These are phyloP conservation scores for Pseudevernia furfuracea DNA, from an alignment of 495 filamentous ascomycete species.

Conservation along the genomic window DNA sequence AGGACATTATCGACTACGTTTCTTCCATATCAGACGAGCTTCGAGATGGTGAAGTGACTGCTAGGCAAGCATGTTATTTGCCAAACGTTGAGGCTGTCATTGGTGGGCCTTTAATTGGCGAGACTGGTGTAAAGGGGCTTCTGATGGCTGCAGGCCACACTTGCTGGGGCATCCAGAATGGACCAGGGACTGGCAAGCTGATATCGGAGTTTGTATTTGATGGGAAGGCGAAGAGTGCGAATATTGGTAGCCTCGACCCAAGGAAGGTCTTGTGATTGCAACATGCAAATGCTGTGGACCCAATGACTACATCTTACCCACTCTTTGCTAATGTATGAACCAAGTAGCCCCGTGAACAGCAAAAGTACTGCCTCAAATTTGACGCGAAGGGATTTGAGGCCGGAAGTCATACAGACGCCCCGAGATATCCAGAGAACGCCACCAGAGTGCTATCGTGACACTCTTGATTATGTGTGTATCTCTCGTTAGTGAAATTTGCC, in stretches of 20 bases:
- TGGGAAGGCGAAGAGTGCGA: conserved; percentile 67
- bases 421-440: too few species aligned
- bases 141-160: conserved; percentile 87
- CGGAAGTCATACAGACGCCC: too few species aligned
- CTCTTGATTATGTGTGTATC: too few species aligned
- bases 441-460: too few species aligned
- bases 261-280: conserved; percentile 40
- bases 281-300: not conserved
- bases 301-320: not conserved
- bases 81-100: conserved; percentile 61
- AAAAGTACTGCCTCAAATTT: too few species aligned
- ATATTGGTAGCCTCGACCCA: conserved; percentile 63
- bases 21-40: conserved; percentile 68
- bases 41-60: conserved; percentile 66
- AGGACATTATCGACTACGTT: conserved; percentile 82
- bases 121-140: conserved; percentile 65
- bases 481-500: too few species aligned
- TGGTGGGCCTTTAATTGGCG: conserved; percentile 69
- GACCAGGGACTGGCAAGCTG: conserved; percentile 79
- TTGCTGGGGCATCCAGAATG: conserved; percentile 93
- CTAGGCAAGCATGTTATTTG: conserved; percentile 87
- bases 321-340: not conserved
- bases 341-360: not conserved
- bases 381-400: too few species aligned
- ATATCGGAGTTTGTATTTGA: conserved; percentile 84